Evolutionary conservation across 139 green algal genomes (phyloP).

Genomic region (Coelastrella sp.): DNA sequence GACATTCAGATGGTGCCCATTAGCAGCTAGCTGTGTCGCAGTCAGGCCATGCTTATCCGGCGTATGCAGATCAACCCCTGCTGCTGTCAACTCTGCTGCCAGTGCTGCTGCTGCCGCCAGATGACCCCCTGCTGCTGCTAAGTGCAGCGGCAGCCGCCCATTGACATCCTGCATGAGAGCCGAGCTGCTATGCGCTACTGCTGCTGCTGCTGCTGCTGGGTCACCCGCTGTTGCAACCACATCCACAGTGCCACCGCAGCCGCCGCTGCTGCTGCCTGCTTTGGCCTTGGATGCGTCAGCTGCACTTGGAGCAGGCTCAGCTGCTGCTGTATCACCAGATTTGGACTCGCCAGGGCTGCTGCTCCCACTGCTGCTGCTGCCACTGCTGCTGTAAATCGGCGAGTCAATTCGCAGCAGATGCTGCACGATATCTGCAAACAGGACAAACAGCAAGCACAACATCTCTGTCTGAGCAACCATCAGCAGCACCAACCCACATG

Average conservation of each 20-base stretch:
- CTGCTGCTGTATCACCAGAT: background rate
- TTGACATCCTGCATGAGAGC: background rate
- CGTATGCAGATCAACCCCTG: conserved; percentile 13
- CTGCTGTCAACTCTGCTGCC: conserved; percentile 2
- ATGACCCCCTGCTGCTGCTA: conserved; percentile 13
- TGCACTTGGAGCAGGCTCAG: background rate
- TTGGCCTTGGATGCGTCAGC: too few relatives aligned
- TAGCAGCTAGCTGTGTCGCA: conserved; percentile 33
- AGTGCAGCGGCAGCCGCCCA: conserved; percentile 31
- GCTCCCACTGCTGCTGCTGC: background rate
- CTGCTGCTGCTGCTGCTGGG: conserved; percentile 2
- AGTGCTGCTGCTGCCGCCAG: conserved; percentile 34
- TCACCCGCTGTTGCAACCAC: conserved; percentile 2
- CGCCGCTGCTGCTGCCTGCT: background rate
- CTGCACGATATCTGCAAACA: conserved; percentile 13
- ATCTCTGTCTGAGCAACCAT: too few relatives aligned
- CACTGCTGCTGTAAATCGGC: background rate
- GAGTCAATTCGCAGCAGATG: background rate
- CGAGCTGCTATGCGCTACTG: conserved; percentile 10
- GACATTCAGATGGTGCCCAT: conserved; percentile 20
- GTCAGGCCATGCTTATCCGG: conserved; percentile 15
- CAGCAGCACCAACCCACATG: too few relatives aligned
- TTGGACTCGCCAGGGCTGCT: background rate
- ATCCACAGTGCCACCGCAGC: background rate
- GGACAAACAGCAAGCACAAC: too few relatives aligned